A percentile compares a stretch with the other conserved stretches of the same genome.
Evolutionary conservation across 495 filamentous ascomycete species (phyloP).

Genomic region (Neohortaea acidophila): DNA sequence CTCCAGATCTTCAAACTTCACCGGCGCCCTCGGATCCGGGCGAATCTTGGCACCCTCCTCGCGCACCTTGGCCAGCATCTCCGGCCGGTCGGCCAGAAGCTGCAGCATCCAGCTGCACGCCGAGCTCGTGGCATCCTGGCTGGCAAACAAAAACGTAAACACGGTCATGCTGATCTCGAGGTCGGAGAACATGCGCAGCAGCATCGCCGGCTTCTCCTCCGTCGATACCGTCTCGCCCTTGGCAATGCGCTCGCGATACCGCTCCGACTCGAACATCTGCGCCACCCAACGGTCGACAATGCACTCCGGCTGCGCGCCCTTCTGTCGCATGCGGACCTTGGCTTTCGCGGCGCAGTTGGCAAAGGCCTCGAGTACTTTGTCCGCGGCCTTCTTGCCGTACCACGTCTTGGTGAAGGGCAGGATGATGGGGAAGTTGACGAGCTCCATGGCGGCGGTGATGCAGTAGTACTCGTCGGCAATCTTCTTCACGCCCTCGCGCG

Average conservation of each 20-base stretch:
- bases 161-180: conserved; percentile 88
- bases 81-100: conserved; percentile 82
- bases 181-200: conserved; percentile 78
- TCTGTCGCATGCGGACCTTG: conserved; percentile 70
- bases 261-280: conserved; percentile 65
- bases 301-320: conserved; percentile 72
- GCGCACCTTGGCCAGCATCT: conserved; percentile 75
- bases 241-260: conserved; percentile 57
- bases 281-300: conserved; percentile 93
- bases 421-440: conserved; percentile 98
- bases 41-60: conserved; percentile 76
- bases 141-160: conserved; percentile 96
- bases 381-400: conserved; percentile 92
- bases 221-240: conserved; percentile 50
- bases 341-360: conserved; percentile 82
- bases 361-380: conserved; percentile 84
- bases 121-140: conserved; percentile 89
- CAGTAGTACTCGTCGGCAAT: conserved; percentile 94
- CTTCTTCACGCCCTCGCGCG: conserved; percentile 77
- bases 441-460: conserved; percentile 87
- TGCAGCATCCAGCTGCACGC: conserved; percentile 94
- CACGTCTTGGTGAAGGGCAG: conserved; percentile 89
- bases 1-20: conserved; percentile 75
- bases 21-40: conserved; percentile 49
- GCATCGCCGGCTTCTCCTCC: conserved; percentile 60